Base-by-base conservation (phyloP, 2,329 filamentous ascomycete genomes). In the Fusarium ramigenum region DNA sequence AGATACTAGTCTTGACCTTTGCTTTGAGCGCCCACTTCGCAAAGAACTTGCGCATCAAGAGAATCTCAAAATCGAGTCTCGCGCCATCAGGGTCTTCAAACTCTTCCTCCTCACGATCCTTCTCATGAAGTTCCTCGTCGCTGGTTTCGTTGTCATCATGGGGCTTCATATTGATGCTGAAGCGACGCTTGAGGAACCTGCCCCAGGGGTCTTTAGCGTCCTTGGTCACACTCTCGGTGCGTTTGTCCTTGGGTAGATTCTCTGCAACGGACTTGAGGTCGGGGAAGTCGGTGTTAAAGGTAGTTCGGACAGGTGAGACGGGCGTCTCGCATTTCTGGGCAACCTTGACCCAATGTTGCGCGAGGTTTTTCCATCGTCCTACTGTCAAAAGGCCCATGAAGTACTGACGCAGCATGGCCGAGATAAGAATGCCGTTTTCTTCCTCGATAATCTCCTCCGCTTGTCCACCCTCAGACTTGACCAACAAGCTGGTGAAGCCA, bases 361-460 rank as follows among this genome's bases (percentile, higher is more conserved):
- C 89, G 85, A 93, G 93, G 65, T 90, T 87, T 67, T 89, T 90
- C 95, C 95, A 97, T 77, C 90, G 90, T 23, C 94, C 93, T 32
- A 97, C 84, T 2, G 95, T 92, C 63, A 93, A 93, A 47, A 97
- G 86, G 11, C 91, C 93, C 88, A 97, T 92, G 82, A 97, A 97
- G 82, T 97, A 97, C 80, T 97, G 95, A 18, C 95, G 90, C 25
- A 98, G 86, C 80, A 98, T 91, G 78, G 93, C 93, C 54, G 93
- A 95, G 76, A 97, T 93, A 63, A 97, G 86, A 21, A 97, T 91
- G 7, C 95, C 95, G 75, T 93, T 95, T 79, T 98, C 95, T 78
- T 97, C 94, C 36, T 90, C 91, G 9, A 97, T 91, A 21, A 97
- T 84, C 79, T 95, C 93, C 75, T 94, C 91, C 4, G 92, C 93